Evolutionary conservation across 257 asterid species (phyloP).

Genomic region (Paulownia fortunei): DNA sequence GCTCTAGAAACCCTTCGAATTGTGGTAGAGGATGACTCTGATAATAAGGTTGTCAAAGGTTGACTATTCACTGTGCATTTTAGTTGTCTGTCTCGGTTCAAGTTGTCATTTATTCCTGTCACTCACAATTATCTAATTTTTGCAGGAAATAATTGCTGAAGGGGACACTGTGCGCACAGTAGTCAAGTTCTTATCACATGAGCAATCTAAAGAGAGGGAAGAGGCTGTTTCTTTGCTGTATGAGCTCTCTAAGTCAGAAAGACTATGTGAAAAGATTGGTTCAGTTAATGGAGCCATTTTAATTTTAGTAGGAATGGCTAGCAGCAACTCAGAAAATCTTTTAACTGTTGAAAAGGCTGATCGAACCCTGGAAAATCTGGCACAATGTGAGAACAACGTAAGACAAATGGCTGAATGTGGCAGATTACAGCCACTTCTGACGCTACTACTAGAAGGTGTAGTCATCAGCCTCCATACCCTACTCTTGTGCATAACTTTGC

Average conservation of each 20-base stretch:
- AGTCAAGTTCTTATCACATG: conserved; percentile 77
- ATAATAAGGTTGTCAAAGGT: conserved; percentile 83
- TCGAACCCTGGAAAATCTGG: conserved; percentile 78
- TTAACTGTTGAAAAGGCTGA: conserved; percentile 82
- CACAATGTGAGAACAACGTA: conserved; percentile 84
- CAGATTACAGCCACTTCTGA: conserved; percentile 82
- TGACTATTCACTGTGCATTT: conserved; percentile 33
- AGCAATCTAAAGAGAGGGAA: conserved; percentile 87
- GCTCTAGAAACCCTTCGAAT: conserved; percentile 85
- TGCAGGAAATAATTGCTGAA: conserved; percentile 91
- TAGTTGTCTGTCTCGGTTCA: not conserved
- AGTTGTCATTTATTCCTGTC: conserved; percentile 14
- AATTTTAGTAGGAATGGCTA: conserved; percentile 86
- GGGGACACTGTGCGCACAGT: conserved; percentile 89
- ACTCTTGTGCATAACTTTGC: conserved; percentile 11
- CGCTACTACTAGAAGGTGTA: conserved; percentile 83
- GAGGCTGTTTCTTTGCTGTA: conserved; percentile 84
- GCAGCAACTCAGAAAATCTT: conserved; percentile 86
- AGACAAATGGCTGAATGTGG: conserved; percentile 94
- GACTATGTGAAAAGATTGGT: conserved; percentile 83
- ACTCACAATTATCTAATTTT: conserved; percentile 30
- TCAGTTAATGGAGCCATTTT: conserved; percentile 87
- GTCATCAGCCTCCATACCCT: conserved; percentile 9
- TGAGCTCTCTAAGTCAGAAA: conserved; percentile 86
- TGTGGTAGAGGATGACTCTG: conserved; percentile 84